These are phyloP conservation scores for Didymellaceae sp. DNA, from an alignment of 2,329 filamentous ascomycete genomes.

Conservation along the genomic window DNA sequence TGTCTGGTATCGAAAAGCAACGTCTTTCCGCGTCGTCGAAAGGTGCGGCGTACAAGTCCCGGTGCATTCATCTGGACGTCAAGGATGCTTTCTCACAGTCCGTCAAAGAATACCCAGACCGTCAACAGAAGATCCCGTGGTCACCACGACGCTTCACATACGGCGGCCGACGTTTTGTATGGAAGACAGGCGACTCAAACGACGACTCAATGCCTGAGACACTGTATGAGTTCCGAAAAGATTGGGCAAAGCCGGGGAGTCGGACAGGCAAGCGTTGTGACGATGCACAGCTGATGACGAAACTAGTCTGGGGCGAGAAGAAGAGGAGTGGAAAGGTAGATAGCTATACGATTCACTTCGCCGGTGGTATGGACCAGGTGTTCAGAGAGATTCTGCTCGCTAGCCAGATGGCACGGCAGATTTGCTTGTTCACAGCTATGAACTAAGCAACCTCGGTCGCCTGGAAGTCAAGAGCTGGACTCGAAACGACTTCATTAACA, in stretches of 20 bases:
- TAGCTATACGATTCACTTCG: slow-evolving; percentile 48
- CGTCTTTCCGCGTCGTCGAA: slow-evolving; percentile 31
- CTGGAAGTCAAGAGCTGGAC: slow-evolving; percentile 2
- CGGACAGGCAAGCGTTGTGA: slow-evolving; percentile 46
- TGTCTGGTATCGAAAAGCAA: slow-evolving; percentile 46
- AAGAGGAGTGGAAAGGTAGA: slow-evolving; percentile 46
- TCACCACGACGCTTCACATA: slow-evolving; percentile 48
- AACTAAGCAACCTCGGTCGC: slow-evolving; percentile 22
- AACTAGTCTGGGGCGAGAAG: slow-evolving; percentile 48
- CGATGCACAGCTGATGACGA: slow-evolving; percentile 36
- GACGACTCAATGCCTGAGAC: slow-evolving; percentile 54
- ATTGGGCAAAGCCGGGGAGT: slow-evolving; percentile 46
- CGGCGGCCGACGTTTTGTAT: slow-evolving; percentile 49
- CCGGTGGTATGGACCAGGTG: slow-evolving; percentile 47
- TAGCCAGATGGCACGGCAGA: slow-evolving; percentile 48
- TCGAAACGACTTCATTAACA: background rate
- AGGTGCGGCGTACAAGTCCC: slow-evolving; percentile 45
- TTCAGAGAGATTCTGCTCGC: slow-evolving; percentile 46
- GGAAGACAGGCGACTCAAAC: slow-evolving; percentile 53
- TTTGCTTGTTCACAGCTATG: slow-evolving; percentile 47
- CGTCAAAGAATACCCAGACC: slow-evolving; percentile 46
- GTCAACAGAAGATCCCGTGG: slow-evolving; percentile 48
- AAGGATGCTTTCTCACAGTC: slow-evolving; percentile 43
- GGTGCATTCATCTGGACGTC: slow-evolving; percentile 38
- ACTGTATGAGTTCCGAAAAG: slow-evolving; percentile 44